Evolutionary conservation across 148 eudicot species (phyloP), one percentile per base, ranked within the genome.

Genomic region (Silene latifolia): DNA sequence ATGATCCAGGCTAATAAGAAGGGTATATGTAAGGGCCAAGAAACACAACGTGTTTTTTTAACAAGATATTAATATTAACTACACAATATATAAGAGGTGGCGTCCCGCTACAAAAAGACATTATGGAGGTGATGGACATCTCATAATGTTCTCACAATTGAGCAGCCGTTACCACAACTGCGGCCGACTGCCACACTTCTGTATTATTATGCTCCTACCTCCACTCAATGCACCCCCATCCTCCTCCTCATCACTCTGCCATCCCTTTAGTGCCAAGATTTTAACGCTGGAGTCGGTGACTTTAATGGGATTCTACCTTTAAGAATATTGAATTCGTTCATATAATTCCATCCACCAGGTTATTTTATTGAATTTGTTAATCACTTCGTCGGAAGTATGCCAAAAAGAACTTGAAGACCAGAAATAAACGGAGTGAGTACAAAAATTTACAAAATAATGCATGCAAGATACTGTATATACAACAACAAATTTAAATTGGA

Each of bases 331-430:
- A 39, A 18, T 67, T 8, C 42, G 11, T 44, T 67, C 53, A 42
- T 39, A 67, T 44, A 23, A 21, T 67, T 67, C 7, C 71, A 67
- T 19, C 71, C 71, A 67, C 13, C 42, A 18, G 24, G 51, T 67
- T 23, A 44, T 67, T 18, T 42, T 15, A n/a, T n/a, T 67, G 71
- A 67, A 4, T 18, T n/a, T 67, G 6, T 7, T 42, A 67, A 19
- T 39, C 24, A 67, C 44, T 67, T 17, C 47, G 44, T 39, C 44
- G 7, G 53, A 67, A 67, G 25, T 42, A 51, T 42, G 53, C 42
- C 61, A 67, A 57, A 57, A 51, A 35, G 54, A 19, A 54, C 23
- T 15, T 29, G 46, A 25, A 15, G 5, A 8, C 62, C 44, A 62
- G 56, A 32, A 39, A 19, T 8, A 32, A 8, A 72, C 8, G 14